A percentile compares a stretch with the other conserved stretches of the same genome.
Conservation (phyloP, 2,329 filamentous ascomycete genomes). For the Metarhizium robertsii region DNA sequence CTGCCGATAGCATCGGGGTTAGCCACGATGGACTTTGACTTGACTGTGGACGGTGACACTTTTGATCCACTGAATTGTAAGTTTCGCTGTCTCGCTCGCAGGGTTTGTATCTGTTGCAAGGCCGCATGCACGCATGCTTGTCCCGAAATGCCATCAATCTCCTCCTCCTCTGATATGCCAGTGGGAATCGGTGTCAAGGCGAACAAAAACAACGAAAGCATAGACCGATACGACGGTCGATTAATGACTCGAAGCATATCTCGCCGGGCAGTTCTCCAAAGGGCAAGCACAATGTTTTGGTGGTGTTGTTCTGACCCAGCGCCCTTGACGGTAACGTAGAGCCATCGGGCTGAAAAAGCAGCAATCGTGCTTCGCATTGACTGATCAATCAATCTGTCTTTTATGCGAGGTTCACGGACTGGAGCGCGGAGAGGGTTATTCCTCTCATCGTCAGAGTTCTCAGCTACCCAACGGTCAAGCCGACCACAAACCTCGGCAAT, state of each 20-base stretch:
- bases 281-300: slow-evolving; percentile 12
- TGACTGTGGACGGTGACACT: slow-evolving; percentile 18
- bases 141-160: slow-evolving; percentile 28
- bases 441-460: slow-evolving; percentile 9
- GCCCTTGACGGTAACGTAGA: slow-evolving; percentile 13
- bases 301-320: slow-evolving; percentile 6
- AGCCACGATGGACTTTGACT: slow-evolving; percentile 11
- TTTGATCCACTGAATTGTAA: slow-evolving; percentile 31
- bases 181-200: slow-evolving; percentile 29
- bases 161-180: slow-evolving; percentile 30
- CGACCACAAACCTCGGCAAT: slow-evolving; percentile 20
- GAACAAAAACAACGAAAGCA: slow-evolving; percentile 29
- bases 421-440: slow-evolving; percentile 7
- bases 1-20: slow-evolving; percentile 18
- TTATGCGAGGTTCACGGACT: background rate
- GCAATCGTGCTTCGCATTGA: slow-evolving; percentile 18
- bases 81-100: slow-evolving; percentile 28
- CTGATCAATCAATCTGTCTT: slow-evolving; percentile 13
- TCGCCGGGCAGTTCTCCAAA: slow-evolving; percentile 25
- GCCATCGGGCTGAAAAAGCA: slow-evolving; percentile 20
- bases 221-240: slow-evolving; percentile 29
- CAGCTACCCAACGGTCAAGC: slow-evolving; percentile 26
- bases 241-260: slow-evolving; percentile 32
- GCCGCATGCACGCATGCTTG: slow-evolving; percentile 31
- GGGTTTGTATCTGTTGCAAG: slow-evolving; percentile 28